Evolutionary conservation across 2,329 filamentous ascomycete genomes (phyloP).

Genomic region (Colletotrichum gigasporum): DNA sequence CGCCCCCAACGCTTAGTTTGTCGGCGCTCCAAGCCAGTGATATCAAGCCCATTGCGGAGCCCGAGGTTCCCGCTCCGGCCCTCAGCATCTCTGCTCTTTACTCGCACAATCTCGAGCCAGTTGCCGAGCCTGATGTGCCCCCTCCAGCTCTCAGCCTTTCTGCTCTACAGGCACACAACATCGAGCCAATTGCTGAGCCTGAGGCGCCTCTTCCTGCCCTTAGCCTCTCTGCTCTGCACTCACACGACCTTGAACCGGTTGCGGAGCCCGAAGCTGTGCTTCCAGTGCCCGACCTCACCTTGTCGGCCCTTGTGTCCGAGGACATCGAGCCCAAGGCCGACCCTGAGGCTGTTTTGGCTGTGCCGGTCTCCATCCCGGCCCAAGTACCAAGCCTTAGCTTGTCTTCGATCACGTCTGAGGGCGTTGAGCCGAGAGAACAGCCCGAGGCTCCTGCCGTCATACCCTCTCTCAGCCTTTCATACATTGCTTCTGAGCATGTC

Average conservation of each 20-base stretch:
- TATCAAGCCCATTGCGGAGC: constrained; percentile 40
- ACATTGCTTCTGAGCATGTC: constrained; percentile 45
- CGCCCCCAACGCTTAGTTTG: constrained; percentile 36
- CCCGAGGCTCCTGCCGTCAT: constrained; percentile 35
- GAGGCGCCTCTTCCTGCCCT: constrained; percentile 30
- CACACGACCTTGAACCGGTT: constrained; percentile 39
- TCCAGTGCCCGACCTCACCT: constrained; percentile 37
- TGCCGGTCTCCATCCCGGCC: constrained; percentile 30
- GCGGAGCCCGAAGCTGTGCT: constrained; percentile 41
- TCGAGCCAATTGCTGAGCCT: constrained; percentile 38
- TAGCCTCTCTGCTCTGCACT: constrained; percentile 34
- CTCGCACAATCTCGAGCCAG: constrained; percentile 39
- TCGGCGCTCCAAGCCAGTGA: constrained; percentile 42
- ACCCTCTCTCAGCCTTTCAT: constrained; percentile 41
- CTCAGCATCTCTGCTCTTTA: constrained; percentile 37
- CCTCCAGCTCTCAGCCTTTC: constrained; percentile 45
- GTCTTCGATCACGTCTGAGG: constrained; percentile 42
- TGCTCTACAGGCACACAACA: constrained; percentile 37
- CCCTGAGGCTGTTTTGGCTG: constrained; percentile 35
- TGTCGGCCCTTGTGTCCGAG: constrained; percentile 43
- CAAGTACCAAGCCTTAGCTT: constrained; percentile 39
- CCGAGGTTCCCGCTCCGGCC: constrained; percentile 31
- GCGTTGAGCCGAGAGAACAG: constrained; percentile 44
- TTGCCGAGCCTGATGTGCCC: constrained; percentile 34
- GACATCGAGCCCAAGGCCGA: constrained; percentile 45